Evolutionary conservation across 2,329 filamentous ascomycete genomes (phyloP).

Genomic region (Verticillium longisporum): DNA sequence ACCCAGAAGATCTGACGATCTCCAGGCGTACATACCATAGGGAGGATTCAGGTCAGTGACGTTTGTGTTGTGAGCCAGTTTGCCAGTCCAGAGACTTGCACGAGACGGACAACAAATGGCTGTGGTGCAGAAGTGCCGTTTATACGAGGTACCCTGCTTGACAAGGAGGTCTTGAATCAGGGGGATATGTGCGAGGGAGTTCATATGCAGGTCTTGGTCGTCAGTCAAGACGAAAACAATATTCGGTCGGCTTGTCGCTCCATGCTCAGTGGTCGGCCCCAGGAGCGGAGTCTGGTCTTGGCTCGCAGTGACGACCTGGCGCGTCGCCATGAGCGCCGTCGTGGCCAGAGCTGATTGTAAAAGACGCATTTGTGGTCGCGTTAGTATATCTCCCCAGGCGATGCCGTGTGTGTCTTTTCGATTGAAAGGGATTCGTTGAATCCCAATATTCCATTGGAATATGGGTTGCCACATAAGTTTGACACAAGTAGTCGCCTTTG

Average conservation of each 20-base stretch:
- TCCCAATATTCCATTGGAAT: no score
- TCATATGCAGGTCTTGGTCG: slow-evolving; percentile 57
- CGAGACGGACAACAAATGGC: slow-evolving; percentile 59
- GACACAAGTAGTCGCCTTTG: not conserved
- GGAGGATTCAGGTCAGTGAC: slow-evolving; percentile 47
- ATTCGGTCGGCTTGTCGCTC: slow-evolving; percentile 32
- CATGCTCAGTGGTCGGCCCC: not conserved
- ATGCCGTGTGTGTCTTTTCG: no score
- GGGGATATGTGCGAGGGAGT: slow-evolving; percentile 54
- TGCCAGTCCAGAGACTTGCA: slow-evolving; percentile 54
- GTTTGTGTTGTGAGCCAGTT: slow-evolving; percentile 58
- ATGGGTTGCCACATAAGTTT: no score
- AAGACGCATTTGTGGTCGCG: not conserved
- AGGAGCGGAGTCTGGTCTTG: slow-evolving; percentile 5
- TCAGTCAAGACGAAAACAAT: slow-evolving; percentile 61
- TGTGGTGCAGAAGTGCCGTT: slow-evolving; percentile 57
- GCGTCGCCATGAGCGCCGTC: not conserved
- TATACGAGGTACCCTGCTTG: slow-evolving; percentile 50
- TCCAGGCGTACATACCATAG: slow-evolving; percentile 45
- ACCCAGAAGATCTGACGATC: not conserved
- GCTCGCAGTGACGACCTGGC: not conserved
- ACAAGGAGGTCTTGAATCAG: slow-evolving; percentile 45
- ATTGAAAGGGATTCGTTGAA: no score
- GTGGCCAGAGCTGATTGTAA: not conserved
- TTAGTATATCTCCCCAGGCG: no score